These are phyloP conservation scores for Arachis monticola DNA, from an alignment of 331 rosid species.

Conservation along the genomic window DNA sequence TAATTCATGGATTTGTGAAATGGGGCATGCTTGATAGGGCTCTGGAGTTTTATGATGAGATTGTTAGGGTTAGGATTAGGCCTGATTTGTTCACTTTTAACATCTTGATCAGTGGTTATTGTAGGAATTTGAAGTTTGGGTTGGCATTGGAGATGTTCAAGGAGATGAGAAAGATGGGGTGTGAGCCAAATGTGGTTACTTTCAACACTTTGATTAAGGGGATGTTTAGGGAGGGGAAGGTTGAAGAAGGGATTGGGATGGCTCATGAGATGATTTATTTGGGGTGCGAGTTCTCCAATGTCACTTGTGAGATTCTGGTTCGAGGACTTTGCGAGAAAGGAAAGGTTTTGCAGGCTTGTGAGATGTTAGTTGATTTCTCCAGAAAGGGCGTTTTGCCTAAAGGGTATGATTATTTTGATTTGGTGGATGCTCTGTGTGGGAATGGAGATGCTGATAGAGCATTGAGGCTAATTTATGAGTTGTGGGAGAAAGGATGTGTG, in stretches of 20 bases:
- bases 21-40: constrained; percentile 53
- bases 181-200: constrained; percentile 85
- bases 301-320: constrained; percentile 78
- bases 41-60: constrained; percentile 58
- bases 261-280: constrained; percentile 82
- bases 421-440: constrained; percentile 62
- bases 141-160: constrained; percentile 73
- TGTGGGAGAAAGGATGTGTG: constrained; percentile 64
- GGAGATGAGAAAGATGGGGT: constrained; percentile 76
- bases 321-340: constrained; percentile 73
- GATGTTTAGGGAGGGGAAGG: constrained; percentile 65
- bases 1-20: constrained; percentile 87
- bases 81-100: constrained; percentile 80
- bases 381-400: constrained; percentile 58
- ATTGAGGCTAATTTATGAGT: constrained; percentile 61
- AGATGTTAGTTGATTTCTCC: constrained; percentile 59
- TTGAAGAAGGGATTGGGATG: constrained; percentile 81
- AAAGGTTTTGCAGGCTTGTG: constrained; percentile 53
- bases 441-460: constrained; percentile 52
- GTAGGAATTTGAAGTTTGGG: constrained; percentile 60
- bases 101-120: constrained; percentile 81
- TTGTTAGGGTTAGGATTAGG: constrained; percentile 59
- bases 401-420: constrained; percentile 63
- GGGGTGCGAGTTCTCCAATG: constrained; percentile 59
- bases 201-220: constrained; percentile 86